These are phyloP conservation scores for Ephemerocybe angulata DNA, from an alignment of 768 basidiomycete species.

Conservation along the genomic window DNA sequence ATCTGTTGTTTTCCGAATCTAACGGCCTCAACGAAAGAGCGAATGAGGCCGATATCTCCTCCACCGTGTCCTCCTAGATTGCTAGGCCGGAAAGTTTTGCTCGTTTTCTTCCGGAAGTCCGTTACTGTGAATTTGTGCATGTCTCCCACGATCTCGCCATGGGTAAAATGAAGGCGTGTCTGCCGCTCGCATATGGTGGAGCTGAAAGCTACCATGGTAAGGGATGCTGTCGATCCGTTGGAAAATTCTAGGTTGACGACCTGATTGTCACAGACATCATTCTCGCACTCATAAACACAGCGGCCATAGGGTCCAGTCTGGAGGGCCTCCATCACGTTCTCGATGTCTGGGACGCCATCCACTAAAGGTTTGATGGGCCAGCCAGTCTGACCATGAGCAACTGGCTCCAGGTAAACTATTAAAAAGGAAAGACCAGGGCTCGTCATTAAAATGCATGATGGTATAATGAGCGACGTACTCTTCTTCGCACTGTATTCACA, in stretches of 20 bases:
- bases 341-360: conserved; percentile 83
- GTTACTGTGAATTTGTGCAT: conserved; percentile 73
- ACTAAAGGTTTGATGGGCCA: conserved; percentile 73
- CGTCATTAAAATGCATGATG: neutral
- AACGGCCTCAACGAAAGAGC: conserved; percentile 75
- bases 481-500: conserved; percentile 89
- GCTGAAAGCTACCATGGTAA: conserved; percentile 88
- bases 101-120: conserved; percentile 61
- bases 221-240: conserved; percentile 74
- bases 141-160: conserved; percentile 88
- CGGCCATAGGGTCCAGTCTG: conserved; percentile 67
- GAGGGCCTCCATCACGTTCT: conserved; percentile 76
- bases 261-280: conserved; percentile 89
- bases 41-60: conserved; percentile 75
- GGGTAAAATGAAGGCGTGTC: conserved; percentile 78
- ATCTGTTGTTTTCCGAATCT: conserved; percentile 55
- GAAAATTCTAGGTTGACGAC: conserved; percentile 88
- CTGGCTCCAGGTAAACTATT: conserved; percentile 79
- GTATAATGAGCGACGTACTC: conserved; percentile 40
- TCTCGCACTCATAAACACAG: conserved; percentile 82
- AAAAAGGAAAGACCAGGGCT: conserved; percentile 10
- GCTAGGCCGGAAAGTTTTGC: conserved; percentile 44
- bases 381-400: conserved; percentile 44
- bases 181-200: conserved; percentile 79
- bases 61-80: conserved; percentile 76